Evolutionary conservation across 805 yeast species (phyloP).

Genomic region (Priceomyces carsonii): DNA sequence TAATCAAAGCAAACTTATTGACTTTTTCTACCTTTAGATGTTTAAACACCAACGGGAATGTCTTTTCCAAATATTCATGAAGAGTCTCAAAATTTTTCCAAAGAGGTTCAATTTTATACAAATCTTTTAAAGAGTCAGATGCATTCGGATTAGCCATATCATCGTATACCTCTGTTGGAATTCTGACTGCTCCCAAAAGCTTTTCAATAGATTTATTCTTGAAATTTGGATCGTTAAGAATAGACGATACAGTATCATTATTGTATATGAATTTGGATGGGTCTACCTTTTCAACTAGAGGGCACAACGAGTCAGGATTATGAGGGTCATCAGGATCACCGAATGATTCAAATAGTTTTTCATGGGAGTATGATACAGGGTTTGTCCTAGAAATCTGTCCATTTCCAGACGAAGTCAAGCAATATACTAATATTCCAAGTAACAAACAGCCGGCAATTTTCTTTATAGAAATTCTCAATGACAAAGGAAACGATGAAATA

Average conservation of each 20-base stretch:
- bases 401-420: too few relatives aligned
- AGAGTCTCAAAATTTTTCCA: constrained; percentile 26
- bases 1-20: constrained; percentile 38
- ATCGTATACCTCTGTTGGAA: constrained; percentile 36
- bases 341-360: neutral
- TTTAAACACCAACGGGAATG: constrained; percentile 35
- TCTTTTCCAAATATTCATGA: constrained; percentile 29
- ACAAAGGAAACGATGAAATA: too few relatives aligned
- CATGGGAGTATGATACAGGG: too few relatives aligned
- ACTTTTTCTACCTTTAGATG: constrained; percentile 33
- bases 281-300: constrained; percentile 32
- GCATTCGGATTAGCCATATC: constrained; percentile 28
- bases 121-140: constrained; percentile 23
- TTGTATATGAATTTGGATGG: constrained; percentile 22
- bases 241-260: constrained; percentile 19
- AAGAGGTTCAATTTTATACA: constrained; percentile 25
- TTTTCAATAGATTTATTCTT: constrained; percentile 21
- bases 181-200: constrained; percentile 26
- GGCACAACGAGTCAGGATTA: constrained; percentile 36
- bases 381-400: too few relatives aligned
- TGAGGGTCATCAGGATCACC: constrained; percentile 3
- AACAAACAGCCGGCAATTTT: too few relatives aligned
- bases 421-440: too few relatives aligned
- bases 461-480: neutral
- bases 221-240: constrained; percentile 27